These are phyloP conservation scores for Kodamaea alishanica DNA, from an alignment of 1,139 yeast genomes.

Conservation along the genomic window DNA sequence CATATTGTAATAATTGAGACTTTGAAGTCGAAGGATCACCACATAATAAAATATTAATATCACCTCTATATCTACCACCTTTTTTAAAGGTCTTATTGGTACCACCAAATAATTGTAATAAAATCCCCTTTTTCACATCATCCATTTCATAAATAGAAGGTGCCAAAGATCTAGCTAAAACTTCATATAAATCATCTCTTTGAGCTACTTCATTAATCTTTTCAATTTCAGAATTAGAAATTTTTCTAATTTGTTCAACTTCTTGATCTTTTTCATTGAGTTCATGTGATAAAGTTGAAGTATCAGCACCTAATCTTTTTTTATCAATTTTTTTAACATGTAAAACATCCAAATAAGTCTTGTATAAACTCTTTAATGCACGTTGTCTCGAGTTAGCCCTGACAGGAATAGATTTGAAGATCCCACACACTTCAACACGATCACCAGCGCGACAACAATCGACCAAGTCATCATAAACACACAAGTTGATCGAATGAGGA, in stretches of 20 bases:
- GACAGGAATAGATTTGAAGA: constrained; percentile 89
- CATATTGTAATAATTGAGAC: constrained; percentile 89
- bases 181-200: constrained; percentile 79
- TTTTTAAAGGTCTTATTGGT: constrained; percentile 82
- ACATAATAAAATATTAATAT: constrained; percentile 81
- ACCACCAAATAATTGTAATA: constrained; percentile 93
- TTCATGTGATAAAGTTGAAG: constrained; percentile 54
- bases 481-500: constrained; percentile 90
- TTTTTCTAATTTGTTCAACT: constrained; percentile 69
- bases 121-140: constrained; percentile 92
- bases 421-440: constrained; percentile 91
- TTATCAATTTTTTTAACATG: constrained; percentile 86
- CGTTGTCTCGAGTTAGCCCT: constrained; percentile 84
- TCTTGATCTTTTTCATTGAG: constrained; percentile 52
- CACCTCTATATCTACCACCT: constrained; percentile 97
- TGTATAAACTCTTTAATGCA: constrained; percentile 76
- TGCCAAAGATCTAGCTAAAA: constrained; percentile 88
- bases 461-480: constrained; percentile 94
- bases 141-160: constrained; percentile 95
- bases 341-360: constrained; percentile 91
- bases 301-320: constrained; percentile 77
- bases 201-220: constrained; percentile 58
- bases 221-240: constrained; percentile 66
- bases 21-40: constrained; percentile 99
- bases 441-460: constrained; percentile 97